Conservation (phyloP, 2,329 filamentous ascomycete genomes). For the Paecilomyces dactylethromorphus region DNA sequence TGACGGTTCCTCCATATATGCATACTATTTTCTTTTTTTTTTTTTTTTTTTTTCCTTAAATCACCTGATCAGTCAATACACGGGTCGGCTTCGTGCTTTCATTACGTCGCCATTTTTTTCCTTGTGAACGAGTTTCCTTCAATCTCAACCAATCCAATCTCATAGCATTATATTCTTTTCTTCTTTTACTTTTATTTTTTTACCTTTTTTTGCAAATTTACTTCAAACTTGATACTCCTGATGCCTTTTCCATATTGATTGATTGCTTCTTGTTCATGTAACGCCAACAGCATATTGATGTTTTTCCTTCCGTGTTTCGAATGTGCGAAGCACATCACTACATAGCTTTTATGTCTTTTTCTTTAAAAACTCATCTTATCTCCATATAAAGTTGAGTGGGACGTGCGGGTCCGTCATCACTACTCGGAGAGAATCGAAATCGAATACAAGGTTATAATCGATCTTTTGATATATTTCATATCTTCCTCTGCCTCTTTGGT, state of each 20-base stretch:
- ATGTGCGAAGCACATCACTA: too few relatives aligned
- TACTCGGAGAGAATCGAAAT: too few relatives aligned
- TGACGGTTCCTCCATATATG: slow-evolving; percentile 8
- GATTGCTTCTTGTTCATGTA: not conserved
- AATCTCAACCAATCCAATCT: not conserved
- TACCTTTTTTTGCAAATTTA: not conserved
- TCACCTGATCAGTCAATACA: not conserved
- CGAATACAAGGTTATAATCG: too few relatives aligned
- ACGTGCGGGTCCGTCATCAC: too few relatives aligned
- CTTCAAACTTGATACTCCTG: not conserved
- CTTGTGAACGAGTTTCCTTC: not conserved
- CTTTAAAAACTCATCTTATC: too few relatives aligned
- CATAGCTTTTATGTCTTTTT: too few relatives aligned
- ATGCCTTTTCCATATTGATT: not conserved
- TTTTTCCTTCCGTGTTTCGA: too few relatives aligned
- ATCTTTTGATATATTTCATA: too few relatives aligned
- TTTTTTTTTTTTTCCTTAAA: slow-evolving; percentile 1
- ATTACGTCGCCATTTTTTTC: not conserved
- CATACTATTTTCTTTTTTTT: slow-evolving; percentile 3
- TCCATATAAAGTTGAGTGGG: too few relatives aligned
- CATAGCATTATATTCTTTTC: not conserved
- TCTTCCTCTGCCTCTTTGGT: too few relatives aligned
- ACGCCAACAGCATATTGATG: not conserved
- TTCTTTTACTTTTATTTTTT: not conserved
- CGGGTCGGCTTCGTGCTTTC: not conserved